Conservation (phyloP, 495 filamentous ascomycete species). For the Niebla homalea region DNA sequence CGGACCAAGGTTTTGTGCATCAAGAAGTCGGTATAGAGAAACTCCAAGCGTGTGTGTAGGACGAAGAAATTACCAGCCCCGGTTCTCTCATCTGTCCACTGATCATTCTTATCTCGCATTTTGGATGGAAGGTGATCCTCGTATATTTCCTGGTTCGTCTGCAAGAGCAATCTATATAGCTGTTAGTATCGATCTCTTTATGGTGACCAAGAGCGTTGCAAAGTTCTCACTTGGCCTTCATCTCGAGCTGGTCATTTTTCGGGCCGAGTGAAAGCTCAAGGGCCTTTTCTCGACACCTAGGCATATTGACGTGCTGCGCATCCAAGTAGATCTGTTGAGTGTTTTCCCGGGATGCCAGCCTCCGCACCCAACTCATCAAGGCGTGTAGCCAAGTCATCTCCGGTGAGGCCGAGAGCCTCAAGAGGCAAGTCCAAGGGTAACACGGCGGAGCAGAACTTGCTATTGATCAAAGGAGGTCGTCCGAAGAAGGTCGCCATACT, state of each 20-base stretch:
- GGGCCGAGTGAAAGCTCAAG: constrained; percentile 44
- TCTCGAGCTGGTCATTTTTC: neutral
- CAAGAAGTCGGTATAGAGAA: constrained; percentile 45
- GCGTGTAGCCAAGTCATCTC: constrained; percentile 26
- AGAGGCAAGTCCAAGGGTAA: constrained; percentile 45
- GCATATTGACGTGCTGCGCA: constrained; percentile 32
- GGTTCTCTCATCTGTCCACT: constrained; percentile 21
- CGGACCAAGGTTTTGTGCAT: constrained; percentile 43
- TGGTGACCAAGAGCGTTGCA: too few species aligned
- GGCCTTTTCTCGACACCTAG: constrained; percentile 43
- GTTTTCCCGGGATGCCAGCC: neutral
- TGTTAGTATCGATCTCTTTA: too few species aligned
- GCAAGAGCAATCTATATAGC: neutral
- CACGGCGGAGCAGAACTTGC: constrained; percentile 40
- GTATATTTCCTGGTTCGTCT: neutral
- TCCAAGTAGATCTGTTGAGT: constrained; percentile 26
- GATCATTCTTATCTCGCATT: too few species aligned
- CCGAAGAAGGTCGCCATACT: constrained; percentile 41
- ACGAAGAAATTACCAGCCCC: constrained; percentile 17
- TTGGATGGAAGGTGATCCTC: neutral
- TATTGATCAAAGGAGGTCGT: constrained; percentile 41
- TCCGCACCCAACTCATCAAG: neutral
- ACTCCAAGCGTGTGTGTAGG: constrained; percentile 34
- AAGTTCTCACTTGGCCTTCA: neutral
- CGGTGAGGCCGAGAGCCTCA: constrained; percentile 33